phyloP scores from a whole-genome alignment of 768 basidiomycete genomes.

The Auriscalpium vulgare region DNA sequence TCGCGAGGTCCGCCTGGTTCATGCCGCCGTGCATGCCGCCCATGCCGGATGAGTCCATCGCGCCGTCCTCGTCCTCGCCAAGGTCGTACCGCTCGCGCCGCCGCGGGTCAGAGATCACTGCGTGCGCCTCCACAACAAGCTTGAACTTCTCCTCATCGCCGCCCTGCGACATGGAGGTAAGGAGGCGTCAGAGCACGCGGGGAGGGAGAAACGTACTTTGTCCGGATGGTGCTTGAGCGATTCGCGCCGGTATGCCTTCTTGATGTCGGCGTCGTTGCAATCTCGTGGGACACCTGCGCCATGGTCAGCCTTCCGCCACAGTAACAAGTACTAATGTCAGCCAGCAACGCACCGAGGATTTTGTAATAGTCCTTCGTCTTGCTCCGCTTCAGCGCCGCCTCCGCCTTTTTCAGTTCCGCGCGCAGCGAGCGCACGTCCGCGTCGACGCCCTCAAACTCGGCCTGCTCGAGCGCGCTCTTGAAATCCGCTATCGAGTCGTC shows the following conservation, averaged over 20 bases:
- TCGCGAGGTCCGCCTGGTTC: constrained; percentile 22
- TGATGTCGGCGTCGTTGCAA: constrained; percentile 66
- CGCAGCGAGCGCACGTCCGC: constrained; percentile 55
- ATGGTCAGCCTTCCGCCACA: neutral
- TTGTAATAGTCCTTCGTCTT: constrained; percentile 90
- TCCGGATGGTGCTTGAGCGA: constrained; percentile 82
- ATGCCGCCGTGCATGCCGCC: constrained; percentile 27
- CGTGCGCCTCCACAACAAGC: constrained; percentile 73
- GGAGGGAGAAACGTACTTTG: constrained; percentile 41
- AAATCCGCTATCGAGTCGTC: constrained; percentile 70
- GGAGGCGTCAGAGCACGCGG: neutral
- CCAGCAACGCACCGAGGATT: constrained; percentile 40
- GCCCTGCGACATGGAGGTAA: constrained; percentile 38
- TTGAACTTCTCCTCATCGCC: constrained; percentile 98
- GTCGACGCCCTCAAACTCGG: constrained; percentile 53
- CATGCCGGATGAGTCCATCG: constrained; percentile 26
- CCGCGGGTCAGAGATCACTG: constrained; percentile 71
- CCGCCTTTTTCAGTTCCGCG: constrained; percentile 70
- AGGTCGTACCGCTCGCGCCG: constrained; percentile 70
- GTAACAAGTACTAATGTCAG: neutral
- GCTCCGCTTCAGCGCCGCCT: constrained; percentile 74
- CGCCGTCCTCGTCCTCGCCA: constrained; percentile 76
- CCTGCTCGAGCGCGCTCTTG: constrained; percentile 70
- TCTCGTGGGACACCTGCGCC: constrained; percentile 40
- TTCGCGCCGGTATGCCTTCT: constrained; percentile 86